phyloP scores from a whole-genome alignment of 805 yeast genomes.

The Wickerhamiella sorbophila region DNA sequence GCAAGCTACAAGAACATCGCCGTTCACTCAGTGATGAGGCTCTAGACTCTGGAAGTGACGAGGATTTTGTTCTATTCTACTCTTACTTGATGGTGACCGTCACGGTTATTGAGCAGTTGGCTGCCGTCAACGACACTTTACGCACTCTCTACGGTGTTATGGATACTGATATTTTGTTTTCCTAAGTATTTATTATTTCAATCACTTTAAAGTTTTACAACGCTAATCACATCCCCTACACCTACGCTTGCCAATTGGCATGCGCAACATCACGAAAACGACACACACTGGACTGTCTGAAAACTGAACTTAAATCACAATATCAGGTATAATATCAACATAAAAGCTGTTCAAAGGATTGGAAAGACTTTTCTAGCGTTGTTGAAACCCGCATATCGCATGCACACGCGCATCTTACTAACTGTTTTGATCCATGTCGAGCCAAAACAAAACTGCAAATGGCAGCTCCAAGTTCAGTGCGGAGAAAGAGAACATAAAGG shows the following conservation, averaged over 20 bases:
- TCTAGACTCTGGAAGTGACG: constrained; percentile 30
- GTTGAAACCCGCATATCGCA: too few relatives aligned
- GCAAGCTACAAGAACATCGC: constrained; percentile 48
- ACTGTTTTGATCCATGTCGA: too few relatives aligned
- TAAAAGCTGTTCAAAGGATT: too few relatives aligned
- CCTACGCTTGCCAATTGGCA: not conserved
- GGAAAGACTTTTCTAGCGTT: too few relatives aligned
- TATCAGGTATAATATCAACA: too few relatives aligned
- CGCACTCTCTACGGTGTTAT: constrained; percentile 52
- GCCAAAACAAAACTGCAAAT: too few relatives aligned
- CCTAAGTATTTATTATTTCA: not conserved
- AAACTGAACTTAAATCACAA: too few relatives aligned
- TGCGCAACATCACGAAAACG: not conserved
- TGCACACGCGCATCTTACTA: too few relatives aligned
- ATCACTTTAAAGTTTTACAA: not conserved
- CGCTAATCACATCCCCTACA: not conserved
- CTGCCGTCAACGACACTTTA: constrained; percentile 39
- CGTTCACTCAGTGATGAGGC: not conserved
- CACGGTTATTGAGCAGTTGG: constrained; percentile 50
- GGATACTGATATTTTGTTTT: constrained; percentile 39
- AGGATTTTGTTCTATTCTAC: constrained; percentile 64
- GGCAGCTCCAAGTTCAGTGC: too few relatives aligned
- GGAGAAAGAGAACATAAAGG: too few relatives aligned
- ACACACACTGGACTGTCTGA: too few relatives aligned
- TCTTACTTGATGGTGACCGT: constrained; percentile 61